phyloP scores from a whole-genome alignment of 2,329 filamentous ascomycete species.

The Botryosphaeria agaves region DNA sequence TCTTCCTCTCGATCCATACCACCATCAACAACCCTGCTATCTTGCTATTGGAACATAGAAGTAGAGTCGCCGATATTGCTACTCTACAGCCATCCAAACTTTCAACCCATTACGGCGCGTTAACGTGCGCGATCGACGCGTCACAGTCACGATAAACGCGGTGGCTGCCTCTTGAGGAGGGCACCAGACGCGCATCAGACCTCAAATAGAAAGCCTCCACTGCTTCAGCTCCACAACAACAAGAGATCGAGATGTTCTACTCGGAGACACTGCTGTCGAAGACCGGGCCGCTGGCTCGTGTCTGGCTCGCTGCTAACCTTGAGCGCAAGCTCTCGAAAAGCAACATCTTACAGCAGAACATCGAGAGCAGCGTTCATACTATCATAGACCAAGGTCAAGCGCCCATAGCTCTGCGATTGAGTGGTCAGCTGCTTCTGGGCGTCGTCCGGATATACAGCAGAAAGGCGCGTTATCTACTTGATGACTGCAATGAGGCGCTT shows the following conservation, averaged over 20 bases:
- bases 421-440: conserved; percentile 82
- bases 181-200: no score
- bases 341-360: conserved; percentile 85
- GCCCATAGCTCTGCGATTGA: conserved; percentile 85
- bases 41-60: no score
- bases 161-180: no score
- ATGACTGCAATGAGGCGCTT: conserved; percentile 93
- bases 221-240: no score
- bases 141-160: no score
- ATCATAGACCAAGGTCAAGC: conserved; percentile 89
- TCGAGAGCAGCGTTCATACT: conserved; percentile 84
- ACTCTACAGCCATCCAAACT: no score
- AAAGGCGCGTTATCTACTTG: conserved; percentile 88
- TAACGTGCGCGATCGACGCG: no score
- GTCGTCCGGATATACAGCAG: conserved; percentile 95
- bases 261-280: conserved; percentile 90
- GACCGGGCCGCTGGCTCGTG: conserved; percentile 89
- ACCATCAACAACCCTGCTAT: no score
- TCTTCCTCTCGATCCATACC: no score
- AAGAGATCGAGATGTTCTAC: conserved; percentile 99
- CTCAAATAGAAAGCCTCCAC: no score
- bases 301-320: conserved; percentile 95
- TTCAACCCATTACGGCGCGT: no score
- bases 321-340: conserved; percentile 98
- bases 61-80: no score